phyloP scores from a whole-genome alignment of 805 yeast species.

The Candida stauntonica region DNA sequence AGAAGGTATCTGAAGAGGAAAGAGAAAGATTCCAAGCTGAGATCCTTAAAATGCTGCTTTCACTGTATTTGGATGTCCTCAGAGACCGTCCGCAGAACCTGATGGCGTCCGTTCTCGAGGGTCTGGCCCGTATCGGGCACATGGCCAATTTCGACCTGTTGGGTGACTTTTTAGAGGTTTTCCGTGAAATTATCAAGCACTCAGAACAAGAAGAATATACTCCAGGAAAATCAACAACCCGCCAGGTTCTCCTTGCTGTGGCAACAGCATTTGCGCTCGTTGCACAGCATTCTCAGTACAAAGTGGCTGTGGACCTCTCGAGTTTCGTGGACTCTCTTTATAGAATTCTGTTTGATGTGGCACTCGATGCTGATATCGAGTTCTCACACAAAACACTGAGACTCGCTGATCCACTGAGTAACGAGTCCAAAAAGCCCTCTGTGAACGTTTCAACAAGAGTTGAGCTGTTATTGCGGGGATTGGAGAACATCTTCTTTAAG shows the following conservation, averaged over 20 bases:
- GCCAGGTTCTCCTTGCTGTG: conserved; percentile 77
- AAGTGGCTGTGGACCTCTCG: conserved; percentile 76
- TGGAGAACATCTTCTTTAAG: conserved; percentile 79
- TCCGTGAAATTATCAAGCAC: conserved; percentile 71
- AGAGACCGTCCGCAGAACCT: conserved; percentile 58
- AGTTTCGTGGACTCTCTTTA: conserved; percentile 76
- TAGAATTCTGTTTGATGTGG: conserved; percentile 57
- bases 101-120: conserved; percentile 87
- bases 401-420: conserved; percentile 68
- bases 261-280: conserved; percentile 88
- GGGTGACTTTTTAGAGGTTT: conserved; percentile 88
- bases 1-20: conserved; percentile 81
- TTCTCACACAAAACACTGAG: conserved; percentile 78
- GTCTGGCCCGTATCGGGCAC: conserved; percentile 84
- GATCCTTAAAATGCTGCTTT: conserved; percentile 66
- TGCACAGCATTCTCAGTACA: conserved; percentile 66
- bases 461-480: conserved; percentile 70
- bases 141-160: conserved; percentile 88
- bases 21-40: conserved; percentile 83
- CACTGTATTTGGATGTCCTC: conserved; percentile 73
- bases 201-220: conserved; percentile 41
- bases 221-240: conserved; percentile 39
- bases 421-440: conserved; percentile 50
- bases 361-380: conserved; percentile 81
- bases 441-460: conserved; percentile 88